Evolutionary conservation across 257 asterid species (phyloP).

Genomic region (Nicotiana sylvestris): DNA sequence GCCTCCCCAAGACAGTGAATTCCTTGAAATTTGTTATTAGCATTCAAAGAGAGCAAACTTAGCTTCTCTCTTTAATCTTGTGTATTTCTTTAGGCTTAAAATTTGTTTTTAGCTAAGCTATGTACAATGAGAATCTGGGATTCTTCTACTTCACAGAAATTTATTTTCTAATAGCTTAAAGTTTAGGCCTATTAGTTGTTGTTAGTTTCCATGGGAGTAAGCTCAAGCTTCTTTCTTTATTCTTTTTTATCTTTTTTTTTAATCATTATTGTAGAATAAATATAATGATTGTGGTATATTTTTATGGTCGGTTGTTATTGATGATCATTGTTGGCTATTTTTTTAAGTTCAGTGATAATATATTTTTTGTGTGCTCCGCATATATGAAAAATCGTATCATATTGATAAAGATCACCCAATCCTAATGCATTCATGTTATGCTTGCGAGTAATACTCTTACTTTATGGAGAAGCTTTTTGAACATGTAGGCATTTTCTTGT

Average conservation of each 20-base stretch:
- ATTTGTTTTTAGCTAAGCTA: not conserved
- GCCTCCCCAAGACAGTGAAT: too few relatives aligned
- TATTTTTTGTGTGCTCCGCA: too few relatives aligned
- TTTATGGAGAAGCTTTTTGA: too few relatives aligned
- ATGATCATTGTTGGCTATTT: too few relatives aligned
- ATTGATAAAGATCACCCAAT: too few relatives aligned
- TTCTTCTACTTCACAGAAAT: not conserved
- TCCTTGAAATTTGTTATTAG: not conserved
- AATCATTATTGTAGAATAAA: not conserved
- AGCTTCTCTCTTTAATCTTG: not conserved
- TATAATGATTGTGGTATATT: not conserved
- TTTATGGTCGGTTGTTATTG: too few relatives aligned
- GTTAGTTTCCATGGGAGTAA: not conserved
- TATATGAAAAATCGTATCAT: too few relatives aligned
- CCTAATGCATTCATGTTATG: too few relatives aligned
- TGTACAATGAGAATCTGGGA: slow-evolving; percentile 1
- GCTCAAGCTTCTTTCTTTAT: not conserved
- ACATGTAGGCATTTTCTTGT: too few relatives aligned
- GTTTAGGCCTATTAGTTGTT: not conserved
- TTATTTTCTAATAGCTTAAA: not conserved
- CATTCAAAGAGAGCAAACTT: not conserved
- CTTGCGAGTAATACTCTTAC: too few relatives aligned
- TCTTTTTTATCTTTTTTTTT: too few relatives aligned
- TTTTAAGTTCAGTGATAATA: too few relatives aligned
- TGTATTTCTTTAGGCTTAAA: not conserved